Percentiles rank a stretch among this genome's conserved stretches.
These are phyloP conservation scores for Sorghum bicolor DNA, from an alignment of 176 grass and related monocot species.

Conservation along the genomic window Sorghum_bicolor_NCBIv3 NC_012871.2:60594001-60594500, in stretches of 20 bases:
- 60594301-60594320: background rate
- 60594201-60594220: background rate
- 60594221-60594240: constrained; percentile 30
- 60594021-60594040: constrained; percentile 14
- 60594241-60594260: background rate
- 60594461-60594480: background rate
- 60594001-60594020: background rate
- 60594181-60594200: background rate
- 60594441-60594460: background rate
- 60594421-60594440: background rate
- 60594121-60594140: background rate
- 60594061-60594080: too few relatives aligned
- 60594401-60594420: background rate
- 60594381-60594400: background rate
- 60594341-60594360: too few relatives aligned
- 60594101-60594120: too few relatives aligned
- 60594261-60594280: constrained; percentile 25
- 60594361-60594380: background rate
- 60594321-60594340: background rate
- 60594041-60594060: background rate
- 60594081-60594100: too few relatives aligned
- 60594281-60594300: constrained; percentile 37
- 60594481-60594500: background rate
- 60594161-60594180: background rate
- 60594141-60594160: background rate